Base-by-base conservation (phyloP, 192 early-diverging fungal species). In the Coemansia sp. region DNA sequence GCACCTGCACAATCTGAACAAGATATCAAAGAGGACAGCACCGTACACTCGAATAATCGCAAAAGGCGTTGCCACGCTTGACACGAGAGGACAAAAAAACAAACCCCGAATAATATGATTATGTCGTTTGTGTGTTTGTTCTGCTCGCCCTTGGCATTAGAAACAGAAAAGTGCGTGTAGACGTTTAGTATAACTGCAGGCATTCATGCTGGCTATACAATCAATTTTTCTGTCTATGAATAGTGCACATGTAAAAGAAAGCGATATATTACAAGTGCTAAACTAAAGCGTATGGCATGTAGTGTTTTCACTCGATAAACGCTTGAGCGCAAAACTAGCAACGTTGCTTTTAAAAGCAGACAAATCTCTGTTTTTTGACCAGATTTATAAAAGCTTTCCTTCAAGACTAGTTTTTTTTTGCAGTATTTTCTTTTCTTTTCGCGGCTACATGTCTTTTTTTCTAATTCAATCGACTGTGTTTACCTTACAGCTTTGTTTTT, bases 41-140 rank as follows among this genome's bases (percentile, higher is more conserved):
- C n/a, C 15, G 51, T 3, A 11, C 54, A 26, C n/a, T 47, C 46
- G 10, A 56, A 56, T 56, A 56, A 21, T 58, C 56, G 56, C 56
- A 58, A 40, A 58, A 16, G 56, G 56, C 56, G 56, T 36, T 40
- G 56, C 56, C 56, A 58, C 56, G 8, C 39, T 58, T 58, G 39
- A 22, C 56, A 18, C 32, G 7, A 6, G 16, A 36, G 39, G 40
- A 58, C n/a, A 58, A 58, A 22, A 52, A 7, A 22, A 32, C 32
- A 32, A 32, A 1, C 32, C 32, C 32, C 32, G 32, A 32, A 32
- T 18, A 19, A 48, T 6, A 48, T 19, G 6, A 48, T 48, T 12
- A 16, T 6, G 16, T 16, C 10, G 47, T n/a, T 48, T 48, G 10
- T 48, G 10, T 22, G 19, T 7, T 52, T 19, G 6, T 22, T 6